A percentile compares a stretch with the other conserved stretches of the same genome.
Conservation (phyloP, 257 asterid species). For the Penstemon barbatus region DNA sequence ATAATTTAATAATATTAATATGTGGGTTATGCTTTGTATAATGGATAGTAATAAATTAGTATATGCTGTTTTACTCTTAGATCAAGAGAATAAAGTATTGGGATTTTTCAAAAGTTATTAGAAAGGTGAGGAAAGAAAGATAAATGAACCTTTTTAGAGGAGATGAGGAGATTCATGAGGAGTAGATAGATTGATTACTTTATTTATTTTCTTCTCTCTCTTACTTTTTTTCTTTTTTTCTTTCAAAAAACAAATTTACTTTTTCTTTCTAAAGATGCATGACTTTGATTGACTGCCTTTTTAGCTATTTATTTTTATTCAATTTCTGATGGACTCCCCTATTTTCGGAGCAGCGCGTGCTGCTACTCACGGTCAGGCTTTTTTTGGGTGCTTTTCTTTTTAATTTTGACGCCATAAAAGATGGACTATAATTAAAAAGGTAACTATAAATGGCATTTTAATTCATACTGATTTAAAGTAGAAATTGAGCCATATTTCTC, state of each 20-base stretch:
- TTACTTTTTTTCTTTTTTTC: not conserved
- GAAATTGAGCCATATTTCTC: no score
- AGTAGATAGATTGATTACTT: conserved; percentile 28
- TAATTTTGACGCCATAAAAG: not conserved
- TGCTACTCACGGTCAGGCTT: not conserved
- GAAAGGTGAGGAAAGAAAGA: conserved; percentile 44
- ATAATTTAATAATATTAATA: conserved; percentile 17
- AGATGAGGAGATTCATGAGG: conserved; percentile 48
- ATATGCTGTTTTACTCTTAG: conserved; percentile 33
- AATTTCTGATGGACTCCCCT: conserved; percentile 18
- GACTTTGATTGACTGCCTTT: conserved; percentile 39
- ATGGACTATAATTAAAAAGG: no score
- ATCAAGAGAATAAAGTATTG: conserved; percentile 34
- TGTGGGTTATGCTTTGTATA: not conserved
- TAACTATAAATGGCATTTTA: no score
- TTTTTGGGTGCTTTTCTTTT: not conserved
- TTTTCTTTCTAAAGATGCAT: not conserved
- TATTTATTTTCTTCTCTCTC: conserved; percentile 22
- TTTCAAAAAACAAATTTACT: no score
- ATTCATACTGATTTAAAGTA: no score
- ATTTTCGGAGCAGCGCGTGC: conserved; percentile 23
- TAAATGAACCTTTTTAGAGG: conserved; percentile 53
- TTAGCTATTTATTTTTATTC: conserved; percentile 33
- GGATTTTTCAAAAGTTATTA: conserved; percentile 25
- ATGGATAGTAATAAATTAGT: not conserved